Evolutionary conservation across 805 yeast species (phyloP).

Genomic region (Candida sphagnicola): DNA sequence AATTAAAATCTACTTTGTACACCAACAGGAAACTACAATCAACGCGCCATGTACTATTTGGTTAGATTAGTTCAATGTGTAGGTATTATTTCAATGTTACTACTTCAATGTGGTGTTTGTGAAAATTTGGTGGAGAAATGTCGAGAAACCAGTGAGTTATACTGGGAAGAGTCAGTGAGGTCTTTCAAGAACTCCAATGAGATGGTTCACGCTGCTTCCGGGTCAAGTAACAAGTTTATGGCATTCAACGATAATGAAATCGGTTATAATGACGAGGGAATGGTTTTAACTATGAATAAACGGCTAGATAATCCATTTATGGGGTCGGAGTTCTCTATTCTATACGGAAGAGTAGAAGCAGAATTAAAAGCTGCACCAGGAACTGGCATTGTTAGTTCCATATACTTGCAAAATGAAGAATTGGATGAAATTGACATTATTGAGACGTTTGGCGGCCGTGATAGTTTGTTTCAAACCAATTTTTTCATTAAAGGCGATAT

Average conservation of each 20-base stretch:
- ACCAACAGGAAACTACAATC: too few relatives aligned
- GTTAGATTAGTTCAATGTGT: not conserved
- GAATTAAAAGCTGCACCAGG: constrained; percentile 31
- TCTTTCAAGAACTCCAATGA: not conserved
- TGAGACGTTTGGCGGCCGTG: constrained; percentile 36
- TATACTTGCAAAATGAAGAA: constrained; percentile 40
- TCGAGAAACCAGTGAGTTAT: not conserved
- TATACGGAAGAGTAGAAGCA: constrained; percentile 36
- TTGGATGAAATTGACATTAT: constrained; percentile 40
- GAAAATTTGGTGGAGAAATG: not conserved
- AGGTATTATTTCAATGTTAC: not conserved
- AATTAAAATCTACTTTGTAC: too few relatives aligned
- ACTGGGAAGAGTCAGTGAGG: not conserved
- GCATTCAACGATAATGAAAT: not conserved
- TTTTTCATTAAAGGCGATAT: constrained; percentile 39
- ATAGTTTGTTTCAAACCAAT: constrained; percentile 29
- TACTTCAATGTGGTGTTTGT: not conserved
- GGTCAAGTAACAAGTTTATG: not conserved
- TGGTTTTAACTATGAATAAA: constrained; percentile 12
- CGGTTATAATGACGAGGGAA: not conserved
- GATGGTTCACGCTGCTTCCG: not conserved
- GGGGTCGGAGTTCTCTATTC: constrained; percentile 24
- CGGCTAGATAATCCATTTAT: constrained; percentile 31
- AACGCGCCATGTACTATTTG: not conserved
- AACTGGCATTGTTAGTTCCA: constrained; percentile 33